phyloP scores from a whole-genome alignment of 495 filamentous ascomycete genomes.

The Emericellopsis terricola region DNA sequence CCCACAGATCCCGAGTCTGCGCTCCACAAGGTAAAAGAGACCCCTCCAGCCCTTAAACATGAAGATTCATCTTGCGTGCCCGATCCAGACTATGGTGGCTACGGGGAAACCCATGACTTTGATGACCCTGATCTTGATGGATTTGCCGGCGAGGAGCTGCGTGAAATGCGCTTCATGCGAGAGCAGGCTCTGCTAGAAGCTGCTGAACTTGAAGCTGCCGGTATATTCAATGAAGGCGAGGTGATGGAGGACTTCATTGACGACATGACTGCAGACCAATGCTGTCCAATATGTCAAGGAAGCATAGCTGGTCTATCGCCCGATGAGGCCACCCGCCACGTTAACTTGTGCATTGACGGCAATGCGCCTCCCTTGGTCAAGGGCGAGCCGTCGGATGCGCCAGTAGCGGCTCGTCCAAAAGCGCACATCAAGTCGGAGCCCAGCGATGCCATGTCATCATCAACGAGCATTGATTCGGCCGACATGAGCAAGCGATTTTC shows the following conservation, averaged over 20 bases:
- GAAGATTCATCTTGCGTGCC: constrained; percentile 11
- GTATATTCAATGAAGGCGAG: constrained; percentile 8
- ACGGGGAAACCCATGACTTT: constrained; percentile 46
- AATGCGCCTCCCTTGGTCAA: constrained; percentile 34
- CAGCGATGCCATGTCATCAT: background rate
- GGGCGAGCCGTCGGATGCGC: constrained; percentile 3
- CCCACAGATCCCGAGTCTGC: background rate
- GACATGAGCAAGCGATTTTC: constrained; percentile 37
- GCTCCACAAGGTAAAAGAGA: too few species aligned
- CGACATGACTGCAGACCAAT: constrained; percentile 7
- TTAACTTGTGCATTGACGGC: constrained; percentile 86
- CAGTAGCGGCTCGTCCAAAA: too few species aligned
- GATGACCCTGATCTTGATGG: constrained; percentile 28
- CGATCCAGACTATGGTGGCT: constrained; percentile 35
- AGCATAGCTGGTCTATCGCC: constrained; percentile 40
- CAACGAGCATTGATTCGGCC: constrained; percentile 15
- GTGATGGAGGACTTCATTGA: constrained; percentile 16
- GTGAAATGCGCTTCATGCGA: constrained; percentile 42
- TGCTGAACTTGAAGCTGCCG: constrained; percentile 16
- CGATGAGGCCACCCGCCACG: constrained; percentile 49
- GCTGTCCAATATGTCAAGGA: constrained; percentile 62
- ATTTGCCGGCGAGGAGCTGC: constrained; percentile 41
- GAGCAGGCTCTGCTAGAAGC: constrained; percentile 41
- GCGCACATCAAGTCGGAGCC: too few species aligned
- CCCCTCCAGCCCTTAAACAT: constrained; percentile 35